phyloP scores from a whole-genome alignment of 2,329 filamentous ascomycete genomes.

The Neofusicoccum cordaticola region DNA sequence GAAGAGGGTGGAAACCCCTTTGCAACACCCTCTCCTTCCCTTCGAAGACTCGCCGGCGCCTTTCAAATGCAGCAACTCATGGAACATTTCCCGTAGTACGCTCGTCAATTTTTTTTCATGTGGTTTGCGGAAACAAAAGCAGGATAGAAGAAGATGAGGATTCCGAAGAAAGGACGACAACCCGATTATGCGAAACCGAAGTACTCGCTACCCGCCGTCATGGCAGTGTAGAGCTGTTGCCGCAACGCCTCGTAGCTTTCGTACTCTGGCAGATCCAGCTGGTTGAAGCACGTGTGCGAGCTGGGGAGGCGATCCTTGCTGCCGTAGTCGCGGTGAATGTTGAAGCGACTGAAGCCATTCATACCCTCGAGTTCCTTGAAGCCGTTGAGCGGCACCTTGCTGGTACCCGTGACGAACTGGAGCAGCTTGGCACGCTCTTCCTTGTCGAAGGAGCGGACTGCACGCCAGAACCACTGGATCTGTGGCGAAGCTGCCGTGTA shows the following conservation, averaged over 20 bases:
- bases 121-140: not conserved
- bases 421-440: conserved; percentile 96
- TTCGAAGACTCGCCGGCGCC: not conserved
- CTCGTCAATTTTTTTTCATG: not conserved
- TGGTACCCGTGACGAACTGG: conserved; percentile 97
- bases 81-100: not conserved
- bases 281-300: conserved; percentile 98
- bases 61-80: conserved; percentile 5
- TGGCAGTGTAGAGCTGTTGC: conserved; percentile 86
- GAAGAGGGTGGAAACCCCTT: not conserved
- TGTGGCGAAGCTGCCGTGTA: conserved; percentile 92
- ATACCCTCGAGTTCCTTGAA: conserved; percentile 99
- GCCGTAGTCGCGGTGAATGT: conserved; percentile 96
- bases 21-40: not conserved
- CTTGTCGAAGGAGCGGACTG: conserved; percentile 95
- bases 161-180: not conserved
- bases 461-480: conserved; percentile 99
- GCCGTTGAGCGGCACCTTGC: conserved; percentile 95
- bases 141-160: not conserved
- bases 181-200: conserved; percentile 84
- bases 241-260: conserved; percentile 91
- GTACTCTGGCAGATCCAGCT: conserved; percentile 97
- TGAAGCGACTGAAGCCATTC: conserved; percentile 97
- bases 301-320: conserved; percentile 93
- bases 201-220: conserved; percentile 95